Conservation (phyloP, 176 grass and related monocot species). For the Canna indica region DNA sequence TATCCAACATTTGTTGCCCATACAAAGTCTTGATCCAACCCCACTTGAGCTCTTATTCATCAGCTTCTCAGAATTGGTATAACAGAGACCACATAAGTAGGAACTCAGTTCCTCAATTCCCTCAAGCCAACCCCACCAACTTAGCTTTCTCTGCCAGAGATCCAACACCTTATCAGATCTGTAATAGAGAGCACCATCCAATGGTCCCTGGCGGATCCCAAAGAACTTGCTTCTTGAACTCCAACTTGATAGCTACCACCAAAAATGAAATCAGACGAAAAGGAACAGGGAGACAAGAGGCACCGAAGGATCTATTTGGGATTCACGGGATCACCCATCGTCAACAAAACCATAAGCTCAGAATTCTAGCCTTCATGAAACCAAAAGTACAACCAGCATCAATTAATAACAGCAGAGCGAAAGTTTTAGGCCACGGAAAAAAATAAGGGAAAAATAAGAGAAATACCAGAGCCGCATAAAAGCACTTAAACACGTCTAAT, state of each 20-base stretch:
- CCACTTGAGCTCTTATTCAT: not conserved
- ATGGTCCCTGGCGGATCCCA: not conserved
- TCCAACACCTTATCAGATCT: not conserved
- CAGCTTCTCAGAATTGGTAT: not conserved
- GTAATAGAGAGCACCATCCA: not conserved
- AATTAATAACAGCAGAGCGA: too few species aligned
- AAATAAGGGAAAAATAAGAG: too few species aligned
- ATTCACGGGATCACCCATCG: too few species aligned
- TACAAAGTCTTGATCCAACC: not conserved
- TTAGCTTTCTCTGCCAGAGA: conserved; percentile 1
- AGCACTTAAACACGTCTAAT: too few species aligned
- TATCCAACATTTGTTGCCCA: not conserved
- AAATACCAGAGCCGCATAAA: too few species aligned
- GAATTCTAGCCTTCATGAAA: not conserved
- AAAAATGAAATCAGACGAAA: not conserved
- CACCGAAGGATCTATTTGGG: not conserved
- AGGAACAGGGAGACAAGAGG: not conserved
- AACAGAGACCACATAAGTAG: not conserved
- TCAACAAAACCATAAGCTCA: not conserved
- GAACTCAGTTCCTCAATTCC: not conserved
- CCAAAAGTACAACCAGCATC: too few species aligned
- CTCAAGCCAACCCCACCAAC: not conserved
- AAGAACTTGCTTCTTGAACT: not conserved
- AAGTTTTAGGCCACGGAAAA: too few species aligned
- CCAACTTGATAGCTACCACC: not conserved